These are phyloP conservation scores for Termitomyces sp. DNA, from an alignment of 768 basidiomycete species.

Conservation along the genomic window DNA sequence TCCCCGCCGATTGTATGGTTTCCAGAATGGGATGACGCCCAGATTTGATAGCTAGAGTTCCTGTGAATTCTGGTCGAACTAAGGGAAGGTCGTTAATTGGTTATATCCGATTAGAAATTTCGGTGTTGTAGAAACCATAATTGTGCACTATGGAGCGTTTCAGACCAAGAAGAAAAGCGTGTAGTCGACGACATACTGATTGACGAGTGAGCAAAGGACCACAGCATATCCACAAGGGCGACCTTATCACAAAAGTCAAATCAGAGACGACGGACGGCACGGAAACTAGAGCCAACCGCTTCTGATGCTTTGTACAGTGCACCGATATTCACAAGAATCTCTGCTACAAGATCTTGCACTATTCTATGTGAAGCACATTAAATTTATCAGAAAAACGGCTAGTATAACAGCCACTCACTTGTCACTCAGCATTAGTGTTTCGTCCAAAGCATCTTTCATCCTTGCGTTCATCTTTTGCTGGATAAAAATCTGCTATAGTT, in stretches of 20 bases:
- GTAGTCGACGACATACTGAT: constrained; percentile 49
- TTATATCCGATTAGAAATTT: not conserved
- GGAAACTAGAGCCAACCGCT: constrained; percentile 47
- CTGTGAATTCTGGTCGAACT: constrained; percentile 92
- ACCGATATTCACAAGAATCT: constrained; percentile 67
- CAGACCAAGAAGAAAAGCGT: not conserved
- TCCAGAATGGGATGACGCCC: constrained; percentile 89
- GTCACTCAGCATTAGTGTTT: constrained; percentile 81
- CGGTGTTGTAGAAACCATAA: constrained; percentile 28
- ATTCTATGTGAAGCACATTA: constrained; percentile 42
- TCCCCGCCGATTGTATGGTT: constrained; percentile 58
- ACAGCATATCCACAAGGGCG: constrained; percentile 84
- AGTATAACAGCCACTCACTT: constrained; percentile 36
- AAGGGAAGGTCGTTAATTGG: not conserved
- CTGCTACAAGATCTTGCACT: constrained; percentile 68
- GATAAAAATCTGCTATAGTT: not conserved
- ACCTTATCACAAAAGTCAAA: constrained; percentile 40
- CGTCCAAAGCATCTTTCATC: constrained; percentile 89
- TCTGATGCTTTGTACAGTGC: constrained; percentile 89
- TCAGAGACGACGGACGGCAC: not conserved
- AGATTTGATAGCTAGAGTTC: constrained; percentile 81
- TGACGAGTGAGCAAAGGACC: constrained; percentile 80
- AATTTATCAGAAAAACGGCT: not conserved
- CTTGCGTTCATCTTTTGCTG: constrained; percentile 86
- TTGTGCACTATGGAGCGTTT: constrained; percentile 32